Percentiles rank a stretch among this genome's conserved stretches.
These are phyloP conservation scores for Lentinula boryana DNA, from an alignment of 768 basidiomycete genomes.

Conservation along the genomic window DNA sequence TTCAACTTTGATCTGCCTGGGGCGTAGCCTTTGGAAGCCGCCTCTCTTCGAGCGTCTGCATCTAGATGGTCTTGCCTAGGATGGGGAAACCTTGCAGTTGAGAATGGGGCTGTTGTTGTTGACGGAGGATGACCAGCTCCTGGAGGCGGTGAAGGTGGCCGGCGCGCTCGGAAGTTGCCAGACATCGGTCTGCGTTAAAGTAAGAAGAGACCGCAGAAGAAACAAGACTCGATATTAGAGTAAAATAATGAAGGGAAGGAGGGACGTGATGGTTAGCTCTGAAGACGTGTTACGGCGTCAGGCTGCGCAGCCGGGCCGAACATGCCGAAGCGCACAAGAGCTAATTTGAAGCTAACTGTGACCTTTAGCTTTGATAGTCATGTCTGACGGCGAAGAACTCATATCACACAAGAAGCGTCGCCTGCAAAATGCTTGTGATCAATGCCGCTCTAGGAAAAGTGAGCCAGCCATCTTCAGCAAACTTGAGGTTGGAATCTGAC, in stretches of 20 bases:
- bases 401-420: conserved; percentile 1
- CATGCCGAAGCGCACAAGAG: no score
- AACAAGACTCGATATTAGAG: not conserved
- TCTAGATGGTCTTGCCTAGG: conserved; percentile 61
- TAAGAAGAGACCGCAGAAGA: not conserved
- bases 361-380: not conserved
- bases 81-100: conserved; percentile 58
- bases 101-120: conserved; percentile 26
- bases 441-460: conserved; percentile 51
- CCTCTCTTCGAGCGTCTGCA: conserved; percentile 66
- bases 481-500: no score
- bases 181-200: conserved; percentile 22
- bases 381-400: not conserved
- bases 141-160: conserved; percentile 64
- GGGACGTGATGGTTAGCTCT: not conserved
- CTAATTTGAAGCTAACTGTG: no score
- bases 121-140: conserved; percentile 24
- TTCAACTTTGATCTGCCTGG: conserved; percentile 38
- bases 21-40: conserved; percentile 58
- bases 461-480: conserved; percentile 39
- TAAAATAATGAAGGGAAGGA: not conserved
- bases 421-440: conserved; percentile 33
- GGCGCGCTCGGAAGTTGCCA: conserved; percentile 54
- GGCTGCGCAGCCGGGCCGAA: not conserved
- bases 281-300: not conserved